Evolutionary conservation across 305 asterid species (phyloP).

Genomic region (Solanum hybrid): DNA sequence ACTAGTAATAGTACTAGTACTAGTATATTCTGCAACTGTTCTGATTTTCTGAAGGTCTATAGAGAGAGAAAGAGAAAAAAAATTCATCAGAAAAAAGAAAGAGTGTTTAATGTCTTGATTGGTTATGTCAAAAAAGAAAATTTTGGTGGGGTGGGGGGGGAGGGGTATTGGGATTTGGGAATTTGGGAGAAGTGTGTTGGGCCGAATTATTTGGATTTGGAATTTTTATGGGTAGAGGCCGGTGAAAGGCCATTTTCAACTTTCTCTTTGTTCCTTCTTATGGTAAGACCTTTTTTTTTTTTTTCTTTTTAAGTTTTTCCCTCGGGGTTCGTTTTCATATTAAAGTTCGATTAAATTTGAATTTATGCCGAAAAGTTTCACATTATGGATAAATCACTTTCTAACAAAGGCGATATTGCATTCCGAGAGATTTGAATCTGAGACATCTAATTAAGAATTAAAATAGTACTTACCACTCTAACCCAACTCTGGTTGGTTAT

Average conservation of each 20-base stretch:
- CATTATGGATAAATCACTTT: too few species aligned
- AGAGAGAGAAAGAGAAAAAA: neutral
- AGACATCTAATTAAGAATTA: too few species aligned
- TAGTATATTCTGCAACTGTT: constrained; percentile 5
- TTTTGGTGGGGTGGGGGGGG: neutral
- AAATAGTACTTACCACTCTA: neutral
- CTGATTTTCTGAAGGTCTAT: constrained; percentile 2
- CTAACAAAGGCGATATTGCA: neutral
- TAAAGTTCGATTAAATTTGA: too few species aligned
- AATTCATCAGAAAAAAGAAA: neutral
- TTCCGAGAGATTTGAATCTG: accelerated
- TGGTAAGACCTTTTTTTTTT: neutral
- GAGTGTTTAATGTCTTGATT: neutral
- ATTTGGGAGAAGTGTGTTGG: constrained; percentile 7
- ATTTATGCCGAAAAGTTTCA: accelerated
- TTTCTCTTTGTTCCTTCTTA: constrained; percentile 31
- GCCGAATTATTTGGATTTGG: constrained; percentile 4
- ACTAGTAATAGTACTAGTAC: neutral
- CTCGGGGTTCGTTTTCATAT: too few species aligned
- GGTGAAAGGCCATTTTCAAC: constrained; percentile 65
- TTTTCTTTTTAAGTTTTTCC: too few species aligned
- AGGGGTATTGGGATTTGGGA: constrained; percentile 2
- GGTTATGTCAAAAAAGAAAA: neutral
- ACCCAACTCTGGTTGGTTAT: too few species aligned
- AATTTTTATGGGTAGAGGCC: constrained; percentile 24